These are phyloP conservation scores for Xylaria sp. DNA, from an alignment of 2,329 filamentous ascomycete species.

Conservation along the genomic window DNA sequence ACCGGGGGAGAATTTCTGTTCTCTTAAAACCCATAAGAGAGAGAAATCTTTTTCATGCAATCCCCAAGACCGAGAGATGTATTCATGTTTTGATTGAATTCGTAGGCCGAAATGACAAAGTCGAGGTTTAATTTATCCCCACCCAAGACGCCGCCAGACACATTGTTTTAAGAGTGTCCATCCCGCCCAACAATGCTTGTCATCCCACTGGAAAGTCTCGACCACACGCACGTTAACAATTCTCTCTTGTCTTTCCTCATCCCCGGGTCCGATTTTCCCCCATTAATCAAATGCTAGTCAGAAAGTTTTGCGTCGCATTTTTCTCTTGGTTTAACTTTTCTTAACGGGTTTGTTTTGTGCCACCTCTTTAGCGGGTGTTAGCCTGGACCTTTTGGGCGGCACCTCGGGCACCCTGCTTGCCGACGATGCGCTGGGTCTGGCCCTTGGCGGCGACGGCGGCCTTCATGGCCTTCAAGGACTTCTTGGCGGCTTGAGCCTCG, in stretches of 20 bases:
- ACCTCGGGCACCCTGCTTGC: constrained; percentile 98
- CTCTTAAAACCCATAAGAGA: constrained; percentile 40
- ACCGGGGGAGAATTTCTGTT: constrained; percentile 35
- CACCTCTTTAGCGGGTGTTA: too few species aligned
- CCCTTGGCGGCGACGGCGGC: constrained; percentile 77
- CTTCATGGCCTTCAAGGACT: constrained; percentile 98
- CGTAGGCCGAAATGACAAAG: constrained; percentile 36
- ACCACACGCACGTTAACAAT: constrained; percentile 8
- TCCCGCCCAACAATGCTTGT: constrained; percentile 30
- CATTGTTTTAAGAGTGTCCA: constrained; percentile 32
- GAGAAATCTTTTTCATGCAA: constrained; percentile 36
- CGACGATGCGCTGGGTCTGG: constrained; percentile 78
- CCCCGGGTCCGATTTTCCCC: constrained; percentile 27
- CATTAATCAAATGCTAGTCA: constrained; percentile 21
- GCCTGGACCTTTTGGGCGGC: constrained; percentile 83
- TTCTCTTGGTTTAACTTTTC: constrained; percentile 21
- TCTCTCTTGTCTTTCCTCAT: constrained; percentile 1
- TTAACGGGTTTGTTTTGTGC: too few species aligned
- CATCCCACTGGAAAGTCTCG: constrained; percentile 26
- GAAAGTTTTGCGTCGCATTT: constrained; percentile 14
- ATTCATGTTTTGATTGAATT: constrained; percentile 32
- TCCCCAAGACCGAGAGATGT: constrained; percentile 38
- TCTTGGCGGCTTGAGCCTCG: constrained; percentile 87
- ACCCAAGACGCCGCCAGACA: constrained; percentile 45
- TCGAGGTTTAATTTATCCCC: constrained; percentile 41